These are phyloP conservation scores for Aspergillus sp. DNA, from an alignment of 2,329 filamentous ascomycete genomes.

Conservation along the genomic window DNA sequence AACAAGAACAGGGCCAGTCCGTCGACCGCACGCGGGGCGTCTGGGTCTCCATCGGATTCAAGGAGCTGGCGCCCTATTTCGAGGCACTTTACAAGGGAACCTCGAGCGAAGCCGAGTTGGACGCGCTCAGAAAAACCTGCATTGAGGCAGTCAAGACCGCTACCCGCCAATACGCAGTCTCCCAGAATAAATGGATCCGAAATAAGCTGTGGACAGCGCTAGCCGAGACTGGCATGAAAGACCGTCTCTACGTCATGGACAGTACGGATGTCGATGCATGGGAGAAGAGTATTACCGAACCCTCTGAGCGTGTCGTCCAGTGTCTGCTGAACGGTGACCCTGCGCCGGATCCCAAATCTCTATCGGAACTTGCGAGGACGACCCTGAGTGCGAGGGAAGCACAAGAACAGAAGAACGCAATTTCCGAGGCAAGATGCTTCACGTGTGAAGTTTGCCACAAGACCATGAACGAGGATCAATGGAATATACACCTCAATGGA, in stretches of 20 bases:
- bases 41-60: conserved; percentile 96
- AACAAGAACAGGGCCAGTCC: conserved; percentile 48
- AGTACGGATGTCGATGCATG: conserved; percentile 68
- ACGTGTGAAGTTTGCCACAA: conserved; percentile 69
- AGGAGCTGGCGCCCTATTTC: conserved; percentile 78
- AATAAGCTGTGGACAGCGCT: conserved; percentile 75
- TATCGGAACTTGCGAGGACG: conserved; percentile 59
- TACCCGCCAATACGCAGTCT: conserved; percentile 82
- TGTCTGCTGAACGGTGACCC: conserved; percentile 60
- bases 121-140: conserved; percentile 56
- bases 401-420: conserved; percentile 45
- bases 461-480: conserved; percentile 56
- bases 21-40: conserved; percentile 80
- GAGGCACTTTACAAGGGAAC: conserved; percentile 39
- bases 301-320: conserved; percentile 61
- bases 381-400: conserved; percentile 57
- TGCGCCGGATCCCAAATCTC: conserved; percentile 55
- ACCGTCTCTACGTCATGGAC: conserved; percentile 75
- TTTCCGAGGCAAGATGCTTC: conserved; percentile 51
- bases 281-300: conserved; percentile 60
- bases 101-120: conserved; percentile 42
- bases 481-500: conserved; percentile 57
- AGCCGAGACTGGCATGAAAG: conserved; percentile 51
- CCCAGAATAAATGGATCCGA: conserved; percentile 83
- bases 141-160: conserved; percentile 77